Evolutionary conservation across 768 basidiomycete species (phyloP).

Genomic region (Tulasnella calospora): DNA sequence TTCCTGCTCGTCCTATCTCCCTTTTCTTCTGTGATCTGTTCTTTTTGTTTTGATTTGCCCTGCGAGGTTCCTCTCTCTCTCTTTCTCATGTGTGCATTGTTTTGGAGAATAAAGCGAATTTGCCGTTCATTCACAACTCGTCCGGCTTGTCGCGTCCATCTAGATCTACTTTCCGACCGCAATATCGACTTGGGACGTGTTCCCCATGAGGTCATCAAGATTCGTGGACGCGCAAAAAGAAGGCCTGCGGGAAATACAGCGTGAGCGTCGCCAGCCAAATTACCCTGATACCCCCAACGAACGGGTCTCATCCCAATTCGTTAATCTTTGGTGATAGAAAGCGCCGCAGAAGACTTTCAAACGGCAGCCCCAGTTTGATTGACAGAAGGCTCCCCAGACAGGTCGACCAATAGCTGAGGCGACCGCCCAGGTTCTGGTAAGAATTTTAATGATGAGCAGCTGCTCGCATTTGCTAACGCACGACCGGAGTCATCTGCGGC

Average conservation of each 20-base stretch:
- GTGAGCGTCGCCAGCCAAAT: no score
- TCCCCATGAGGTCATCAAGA: no score
- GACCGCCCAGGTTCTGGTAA: conserved; percentile 33
- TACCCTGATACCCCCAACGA: no score
- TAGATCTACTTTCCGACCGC: no score
- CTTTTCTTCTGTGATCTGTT: background rate
- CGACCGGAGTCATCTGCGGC: background rate
- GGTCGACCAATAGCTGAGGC: conserved; percentile 40
- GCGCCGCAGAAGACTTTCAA: conserved; percentile 33
- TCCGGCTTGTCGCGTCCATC: no score
- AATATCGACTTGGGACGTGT: no score
- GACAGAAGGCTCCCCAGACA: conserved; percentile 38
- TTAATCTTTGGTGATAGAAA: background rate
- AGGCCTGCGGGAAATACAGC: no score
- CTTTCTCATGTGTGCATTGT: no score
- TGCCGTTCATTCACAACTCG: no score
- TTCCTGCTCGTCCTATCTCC: background rate
- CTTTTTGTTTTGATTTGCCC: background rate
- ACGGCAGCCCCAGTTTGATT: conserved; percentile 43
- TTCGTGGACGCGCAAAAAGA: no score
- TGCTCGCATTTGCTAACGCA: background rate
- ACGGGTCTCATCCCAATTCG: no score
- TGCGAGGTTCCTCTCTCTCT: background rate
- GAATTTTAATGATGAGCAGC: conserved; percentile 31
- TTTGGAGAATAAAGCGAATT: no score